These are phyloP conservation scores for Yamadazyma olivae DNA, from an alignment of 805 yeast species.

Conservation along the genomic window DNA sequence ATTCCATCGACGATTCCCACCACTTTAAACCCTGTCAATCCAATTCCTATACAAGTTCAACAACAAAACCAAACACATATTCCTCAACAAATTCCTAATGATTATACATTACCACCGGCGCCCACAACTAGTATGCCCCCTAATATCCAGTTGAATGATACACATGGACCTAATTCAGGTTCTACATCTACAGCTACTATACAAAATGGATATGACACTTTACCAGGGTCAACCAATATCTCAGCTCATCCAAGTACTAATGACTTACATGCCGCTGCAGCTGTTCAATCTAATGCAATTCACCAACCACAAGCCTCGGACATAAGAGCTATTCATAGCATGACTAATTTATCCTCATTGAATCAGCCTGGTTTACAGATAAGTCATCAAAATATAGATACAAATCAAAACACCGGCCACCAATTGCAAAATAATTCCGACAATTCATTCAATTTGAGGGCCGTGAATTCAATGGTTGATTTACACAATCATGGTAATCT, in stretches of 20 bases:
- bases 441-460: conserved; percentile 16
- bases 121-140: conserved; percentile 7
- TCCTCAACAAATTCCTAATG: not conserved
- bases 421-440: conserved; percentile 4
- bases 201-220: conserved; percentile 10
- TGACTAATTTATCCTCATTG: conserved; percentile 26
- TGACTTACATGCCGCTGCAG: conserved; percentile 20
- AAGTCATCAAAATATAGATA: conserved; percentile 7
- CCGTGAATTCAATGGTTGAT: conserved; percentile 33
- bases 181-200: conserved; percentile 5
- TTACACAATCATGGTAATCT: conserved; percentile 14
- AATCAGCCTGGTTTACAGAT: conserved; percentile 10
- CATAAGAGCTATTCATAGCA: conserved; percentile 24
- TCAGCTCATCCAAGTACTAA: conserved; percentile 23
- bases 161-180: conserved; percentile 6
- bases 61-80: too few relatives aligned
- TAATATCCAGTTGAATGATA: conserved; percentile 5
- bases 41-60: not conserved
- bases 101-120: conserved; percentile 1
- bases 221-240: conserved; percentile 7
- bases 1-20: conserved; percentile 41
- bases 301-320: conserved; percentile 12
- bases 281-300: not conserved
- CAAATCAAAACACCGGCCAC: conserved; percentile 6
- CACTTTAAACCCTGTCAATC: conserved; percentile 13